Conservation (phyloP, 768 basidiomycete species). For the Boletus barrowsii region DNA sequence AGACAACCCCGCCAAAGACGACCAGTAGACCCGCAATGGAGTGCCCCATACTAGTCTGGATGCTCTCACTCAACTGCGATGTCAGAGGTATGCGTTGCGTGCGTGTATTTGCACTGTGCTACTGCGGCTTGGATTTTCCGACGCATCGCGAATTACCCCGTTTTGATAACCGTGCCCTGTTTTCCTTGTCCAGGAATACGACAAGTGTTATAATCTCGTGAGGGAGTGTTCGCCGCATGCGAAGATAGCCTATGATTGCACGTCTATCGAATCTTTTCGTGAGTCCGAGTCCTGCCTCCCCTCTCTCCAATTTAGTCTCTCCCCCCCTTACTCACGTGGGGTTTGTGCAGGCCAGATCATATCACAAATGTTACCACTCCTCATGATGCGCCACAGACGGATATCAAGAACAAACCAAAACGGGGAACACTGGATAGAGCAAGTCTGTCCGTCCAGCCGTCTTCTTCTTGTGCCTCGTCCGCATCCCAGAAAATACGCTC, state of each 20-base stretch:
- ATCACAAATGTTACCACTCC: slow-evolving; percentile 69
- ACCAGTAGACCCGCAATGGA: slow-evolving; percentile 34
- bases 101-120: neutral
- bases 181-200: slow-evolving; percentile 58
- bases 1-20: neutral
- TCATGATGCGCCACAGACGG: slow-evolving; percentile 84
- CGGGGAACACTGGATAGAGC: slow-evolving; percentile 84
- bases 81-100: slow-evolving; percentile 51
- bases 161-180: neutral
- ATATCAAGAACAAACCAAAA: slow-evolving; percentile 66
- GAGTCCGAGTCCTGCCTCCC: slow-evolving; percentile 27
- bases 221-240: slow-evolving; percentile 59
- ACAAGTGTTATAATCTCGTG: slow-evolving; percentile 59
- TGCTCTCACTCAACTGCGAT: slow-evolving; percentile 74
- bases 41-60: slow-evolving; percentile 75
- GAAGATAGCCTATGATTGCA: slow-evolving; percentile 51
- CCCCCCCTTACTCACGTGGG: neutral
- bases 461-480: neutral
- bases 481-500: slow-evolving; percentile 1
- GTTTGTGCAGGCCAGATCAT: slow-evolving; percentile 57
- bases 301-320: neutral
- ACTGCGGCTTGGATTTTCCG: slow-evolving; percentile 7
- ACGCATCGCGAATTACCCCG: neutral
- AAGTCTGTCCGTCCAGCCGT: slow-evolving; percentile 41
- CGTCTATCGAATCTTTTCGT: slow-evolving; percentile 66